Evolutionary conservation across 257 asterid species (phyloP).

Genomic region (Scutellaria minor): DNA sequence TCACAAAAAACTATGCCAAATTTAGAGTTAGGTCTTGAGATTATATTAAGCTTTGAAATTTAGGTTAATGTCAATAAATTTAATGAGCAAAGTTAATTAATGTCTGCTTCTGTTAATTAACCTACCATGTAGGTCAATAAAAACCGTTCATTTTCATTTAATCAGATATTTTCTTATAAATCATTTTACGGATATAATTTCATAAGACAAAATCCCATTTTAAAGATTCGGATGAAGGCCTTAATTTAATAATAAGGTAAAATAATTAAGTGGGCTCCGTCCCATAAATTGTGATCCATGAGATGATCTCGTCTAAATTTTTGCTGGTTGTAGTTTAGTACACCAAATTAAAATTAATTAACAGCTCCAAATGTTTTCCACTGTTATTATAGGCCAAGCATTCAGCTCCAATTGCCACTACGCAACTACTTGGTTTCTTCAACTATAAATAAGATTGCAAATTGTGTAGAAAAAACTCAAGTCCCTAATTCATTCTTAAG

Average conservation of each 20-base stretch:
- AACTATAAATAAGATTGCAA: constrained; percentile 34
- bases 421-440: constrained; percentile 32
- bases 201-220: too few relatives aligned
- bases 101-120: constrained; percentile 5
- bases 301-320: too few relatives aligned
- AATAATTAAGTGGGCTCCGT: too few relatives aligned
- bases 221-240: too few relatives aligned
- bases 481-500: not conserved
- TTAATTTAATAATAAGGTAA: too few relatives aligned
- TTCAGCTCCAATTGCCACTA: constrained; percentile 31
- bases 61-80: constrained; percentile 18
- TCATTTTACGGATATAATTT: too few relatives aligned
- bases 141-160: too few relatives aligned
- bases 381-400: constrained; percentile 30
- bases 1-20: constrained; percentile 34
- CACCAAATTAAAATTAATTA: not conserved
- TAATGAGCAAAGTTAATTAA: constrained; percentile 5
- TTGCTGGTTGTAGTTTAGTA: too few relatives aligned
- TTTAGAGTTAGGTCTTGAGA: constrained; percentile 29
- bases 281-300: too few relatives aligned
- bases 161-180: too few relatives aligned
- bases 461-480: not conserved
- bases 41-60: constrained; percentile 17
- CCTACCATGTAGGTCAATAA: not conserved
- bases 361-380: not conserved